Evolutionary conservation across 495 filamentous ascomycete genomes (phyloP).

Genomic region (Echria macrotheca): DNA sequence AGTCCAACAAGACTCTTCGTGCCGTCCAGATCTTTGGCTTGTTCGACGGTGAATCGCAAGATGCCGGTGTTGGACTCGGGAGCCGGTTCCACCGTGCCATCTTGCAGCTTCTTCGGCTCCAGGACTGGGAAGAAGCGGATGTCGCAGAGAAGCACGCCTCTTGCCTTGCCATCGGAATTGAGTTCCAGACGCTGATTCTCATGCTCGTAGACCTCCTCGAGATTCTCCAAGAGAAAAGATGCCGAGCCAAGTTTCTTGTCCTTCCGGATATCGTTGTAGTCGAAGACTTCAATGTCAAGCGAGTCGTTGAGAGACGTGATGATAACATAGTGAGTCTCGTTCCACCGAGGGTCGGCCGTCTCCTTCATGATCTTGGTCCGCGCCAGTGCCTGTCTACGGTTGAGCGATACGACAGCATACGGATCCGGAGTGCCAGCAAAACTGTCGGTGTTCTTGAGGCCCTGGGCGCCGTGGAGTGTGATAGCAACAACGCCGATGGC

Average conservation of each 20-base stretch:
- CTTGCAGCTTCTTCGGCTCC: slow-evolving; percentile 61
- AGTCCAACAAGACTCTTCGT: slow-evolving; percentile 82
- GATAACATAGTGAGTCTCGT: slow-evolving; percentile 92
- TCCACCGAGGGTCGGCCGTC: slow-evolving; percentile 84
- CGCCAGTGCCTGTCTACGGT: slow-evolving; percentile 69
- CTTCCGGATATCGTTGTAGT: slow-evolving; percentile 94
- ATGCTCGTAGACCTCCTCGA: slow-evolving; percentile 68
- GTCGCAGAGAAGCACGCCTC: slow-evolving; percentile 74
- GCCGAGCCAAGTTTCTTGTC: slow-evolving; percentile 90
- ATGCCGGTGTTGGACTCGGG: slow-evolving; percentile 93
- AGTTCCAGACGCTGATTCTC: slow-evolving; percentile 84
- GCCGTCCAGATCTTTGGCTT: slow-evolving; percentile 91
- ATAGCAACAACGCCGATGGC: slow-evolving; percentile 91
- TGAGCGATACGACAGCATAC: slow-evolving; percentile 82
- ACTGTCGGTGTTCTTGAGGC: slow-evolving; percentile 90
- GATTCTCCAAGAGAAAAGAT: slow-evolving; percentile 74
- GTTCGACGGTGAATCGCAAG: slow-evolving; percentile 83
- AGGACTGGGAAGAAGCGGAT: slow-evolving; percentile 94
- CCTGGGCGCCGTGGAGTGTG: slow-evolving; percentile 83
- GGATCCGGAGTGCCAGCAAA: slow-evolving; percentile 92
- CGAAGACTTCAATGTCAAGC: slow-evolving; percentile 75
- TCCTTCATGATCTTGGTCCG: slow-evolving; percentile 86
- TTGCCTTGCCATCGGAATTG: slow-evolving; percentile 72
- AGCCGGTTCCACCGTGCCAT: slow-evolving; percentile 69
- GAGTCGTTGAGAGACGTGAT: slow-evolving; percentile 83